These are phyloP conservation scores for Xylariaceae sp. DNA, from an alignment of 2,329 filamentous ascomycete species.

Conservation along the genomic window DNA sequence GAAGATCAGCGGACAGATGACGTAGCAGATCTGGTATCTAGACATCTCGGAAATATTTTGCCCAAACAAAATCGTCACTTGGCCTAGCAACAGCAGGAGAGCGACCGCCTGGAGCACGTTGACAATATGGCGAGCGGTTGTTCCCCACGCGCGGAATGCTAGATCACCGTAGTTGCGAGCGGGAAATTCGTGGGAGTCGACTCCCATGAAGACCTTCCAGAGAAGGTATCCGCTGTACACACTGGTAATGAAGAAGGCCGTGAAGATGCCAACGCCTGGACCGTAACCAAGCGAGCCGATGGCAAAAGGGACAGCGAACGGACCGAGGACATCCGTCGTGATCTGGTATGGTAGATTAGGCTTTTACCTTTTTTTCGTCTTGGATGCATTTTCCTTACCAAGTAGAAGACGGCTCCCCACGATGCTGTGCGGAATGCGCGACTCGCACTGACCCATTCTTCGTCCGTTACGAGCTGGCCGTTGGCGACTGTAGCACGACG, in stretches of 20 bases:
- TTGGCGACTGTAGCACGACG: not conserved
- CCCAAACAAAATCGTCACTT: constrained; percentile 14
- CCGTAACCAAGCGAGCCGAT: constrained; percentile 32
- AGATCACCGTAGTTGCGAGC: constrained; percentile 43
- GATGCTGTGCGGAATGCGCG: constrained; percentile 42
- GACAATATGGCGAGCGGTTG: constrained; percentile 39
- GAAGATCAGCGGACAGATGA: constrained; percentile 47
- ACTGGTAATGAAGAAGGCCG: constrained; percentile 39
- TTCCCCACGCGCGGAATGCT: constrained; percentile 43
- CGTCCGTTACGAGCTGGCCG: constrained; percentile 28
- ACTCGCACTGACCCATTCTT: constrained; percentile 44
- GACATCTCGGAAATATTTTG: constrained; percentile 46
- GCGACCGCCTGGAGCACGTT: constrained; percentile 43
- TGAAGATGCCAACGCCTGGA: constrained; percentile 42
- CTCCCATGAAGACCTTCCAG: constrained; percentile 40
- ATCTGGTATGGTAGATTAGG: constrained; percentile 27
- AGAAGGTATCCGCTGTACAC: constrained; percentile 42
- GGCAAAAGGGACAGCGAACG: constrained; percentile 35
- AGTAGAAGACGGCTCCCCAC: constrained; percentile 42
- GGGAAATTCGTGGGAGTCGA: constrained; percentile 44
- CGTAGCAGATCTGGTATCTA: constrained; percentile 46
- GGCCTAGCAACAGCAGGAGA: constrained; percentile 10
- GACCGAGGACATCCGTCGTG: constrained; percentile 44
- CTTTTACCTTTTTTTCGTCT: not conserved
- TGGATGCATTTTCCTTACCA: constrained; percentile 20